phyloP scores from a whole-genome alignment of 1,284 basidiomycete species.

The Pterulicium gracile region DNA sequence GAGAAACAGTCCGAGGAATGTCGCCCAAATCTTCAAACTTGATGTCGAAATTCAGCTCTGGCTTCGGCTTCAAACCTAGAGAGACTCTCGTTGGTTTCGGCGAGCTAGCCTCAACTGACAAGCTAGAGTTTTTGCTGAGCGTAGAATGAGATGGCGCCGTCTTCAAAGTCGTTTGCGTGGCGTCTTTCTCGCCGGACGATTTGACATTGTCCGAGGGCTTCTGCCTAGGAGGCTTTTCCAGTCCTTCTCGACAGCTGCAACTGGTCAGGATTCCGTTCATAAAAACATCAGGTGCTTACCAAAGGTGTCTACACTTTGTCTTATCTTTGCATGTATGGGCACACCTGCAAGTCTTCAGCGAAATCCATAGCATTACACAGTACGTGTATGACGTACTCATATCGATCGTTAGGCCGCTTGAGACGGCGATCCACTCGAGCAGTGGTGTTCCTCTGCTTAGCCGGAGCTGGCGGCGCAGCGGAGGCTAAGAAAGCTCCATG shows the following conservation, averaged over 20 bases:
- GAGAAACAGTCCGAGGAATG: conserved; percentile 7
- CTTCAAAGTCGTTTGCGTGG: too few relatives aligned
- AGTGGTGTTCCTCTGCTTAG: conserved; percentile 1
- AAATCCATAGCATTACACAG: too few relatives aligned
- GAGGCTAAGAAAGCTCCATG: conserved; percentile 4
- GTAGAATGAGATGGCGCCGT: too few relatives aligned
- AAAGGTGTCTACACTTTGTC: conserved; percentile 58
- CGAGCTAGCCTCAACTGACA: too few relatives aligned
- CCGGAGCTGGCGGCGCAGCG: not conserved
- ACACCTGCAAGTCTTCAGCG: too few relatives aligned
- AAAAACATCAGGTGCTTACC: conserved; percentile 26
- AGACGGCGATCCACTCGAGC: conserved; percentile 7
- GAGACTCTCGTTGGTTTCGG: conserved; percentile 28
- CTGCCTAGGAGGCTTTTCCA: conserved; percentile 37
- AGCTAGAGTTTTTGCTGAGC: too few relatives aligned
- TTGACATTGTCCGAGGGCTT: conserved; percentile 7
- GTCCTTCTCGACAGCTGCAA: conserved; percentile 60
- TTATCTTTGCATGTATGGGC: conserved; percentile 77
- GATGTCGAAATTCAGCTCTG: conserved; percentile 38
- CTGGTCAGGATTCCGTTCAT: not conserved
- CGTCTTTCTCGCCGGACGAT: too few relatives aligned
- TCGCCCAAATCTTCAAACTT: conserved; percentile 37
- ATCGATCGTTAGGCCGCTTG: conserved; percentile 24
- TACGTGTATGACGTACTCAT: conserved; percentile 36
- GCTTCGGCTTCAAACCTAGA: conserved; percentile 9